Percentiles rank a stretch among this genome's conserved stretches.
Conservation (phyloP, 140 eudicot genomes). For the Flaveria floridana region DNA sequence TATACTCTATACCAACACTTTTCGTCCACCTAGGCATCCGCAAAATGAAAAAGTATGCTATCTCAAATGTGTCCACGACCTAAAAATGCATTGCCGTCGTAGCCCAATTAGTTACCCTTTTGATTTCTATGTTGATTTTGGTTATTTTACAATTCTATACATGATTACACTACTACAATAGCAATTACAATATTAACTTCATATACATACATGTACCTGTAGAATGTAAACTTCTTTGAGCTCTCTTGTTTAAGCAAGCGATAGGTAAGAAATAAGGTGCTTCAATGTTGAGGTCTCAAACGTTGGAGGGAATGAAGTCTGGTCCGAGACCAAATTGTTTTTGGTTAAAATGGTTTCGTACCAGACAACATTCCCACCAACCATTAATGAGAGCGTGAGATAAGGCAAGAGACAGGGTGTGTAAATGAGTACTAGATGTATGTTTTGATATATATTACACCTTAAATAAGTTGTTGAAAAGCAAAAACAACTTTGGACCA, state of each 20-base stretch:
- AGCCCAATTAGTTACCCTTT: not conserved
- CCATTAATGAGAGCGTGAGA: conserved; percentile 20
- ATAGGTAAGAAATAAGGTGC: not conserved
- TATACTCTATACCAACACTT: not conserved
- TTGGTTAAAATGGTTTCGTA: conserved; percentile 44
- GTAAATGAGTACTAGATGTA: not conserved
- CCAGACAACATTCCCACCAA: conserved; percentile 80
- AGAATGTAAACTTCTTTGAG: not conserved
- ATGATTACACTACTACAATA: not conserved
- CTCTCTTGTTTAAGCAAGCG: not conserved
- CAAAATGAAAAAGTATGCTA: too few relatives aligned
- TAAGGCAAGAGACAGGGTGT: too few relatives aligned
- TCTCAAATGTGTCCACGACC: not conserved
- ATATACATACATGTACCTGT: not conserved
- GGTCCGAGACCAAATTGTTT: conserved; percentile 69
- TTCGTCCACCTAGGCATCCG: not conserved
- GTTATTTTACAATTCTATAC: not conserved
- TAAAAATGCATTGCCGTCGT: not conserved
- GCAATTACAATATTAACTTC: not conserved
- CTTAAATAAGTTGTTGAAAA: conserved; percentile 45
- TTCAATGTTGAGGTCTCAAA: conserved; percentile 18
- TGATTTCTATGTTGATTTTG: not conserved
- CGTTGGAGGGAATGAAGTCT: conserved; percentile 96
- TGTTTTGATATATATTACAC: conserved; percentile 36
- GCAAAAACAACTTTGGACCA: conserved; percentile 29